Conservation (phyloP, 306 rosid species). For the barrel medic (Medicago truncatula) region DNA sequence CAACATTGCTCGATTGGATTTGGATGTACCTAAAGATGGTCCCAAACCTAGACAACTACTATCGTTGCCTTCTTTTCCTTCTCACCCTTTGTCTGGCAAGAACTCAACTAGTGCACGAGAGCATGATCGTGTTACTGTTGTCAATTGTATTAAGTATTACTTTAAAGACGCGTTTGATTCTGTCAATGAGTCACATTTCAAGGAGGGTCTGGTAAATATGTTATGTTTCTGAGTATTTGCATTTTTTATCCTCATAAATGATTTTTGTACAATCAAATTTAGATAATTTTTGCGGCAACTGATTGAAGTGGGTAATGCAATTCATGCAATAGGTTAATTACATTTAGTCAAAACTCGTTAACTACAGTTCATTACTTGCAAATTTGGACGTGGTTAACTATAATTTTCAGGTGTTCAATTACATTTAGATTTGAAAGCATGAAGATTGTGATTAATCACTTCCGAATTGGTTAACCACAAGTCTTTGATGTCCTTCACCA, state of each 20-base stretch:
- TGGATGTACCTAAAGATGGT: slow-evolving; percentile 75
- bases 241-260: no score
- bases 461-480: not conserved
- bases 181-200: slow-evolving; percentile 80
- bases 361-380: no score
- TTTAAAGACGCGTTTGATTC: slow-evolving; percentile 64
- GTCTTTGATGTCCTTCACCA: no score
- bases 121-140: slow-evolving; percentile 61
- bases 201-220: slow-evolving; percentile 79
- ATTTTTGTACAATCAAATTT: no score
- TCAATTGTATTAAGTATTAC: slow-evolving; percentile 88
- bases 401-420: no score
- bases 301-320: not conserved
- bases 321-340: not conserved
- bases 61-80: slow-evolving; percentile 84
- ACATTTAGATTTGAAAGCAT: not conserved
- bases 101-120: slow-evolving; percentile 44
- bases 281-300: no score
- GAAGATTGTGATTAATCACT: not conserved
- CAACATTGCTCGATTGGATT: slow-evolving; percentile 70
- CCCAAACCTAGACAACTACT: slow-evolving; percentile 89
- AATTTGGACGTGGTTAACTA: no score
- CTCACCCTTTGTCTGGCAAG: slow-evolving; percentile 64
- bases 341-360: no score
- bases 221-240: not conserved